Evolutionary conservation across 257 asterid species (phyloP), one percentile per base, ranked within the genome.

Genomic region (Rauvolfia tetraphylla): DNA sequence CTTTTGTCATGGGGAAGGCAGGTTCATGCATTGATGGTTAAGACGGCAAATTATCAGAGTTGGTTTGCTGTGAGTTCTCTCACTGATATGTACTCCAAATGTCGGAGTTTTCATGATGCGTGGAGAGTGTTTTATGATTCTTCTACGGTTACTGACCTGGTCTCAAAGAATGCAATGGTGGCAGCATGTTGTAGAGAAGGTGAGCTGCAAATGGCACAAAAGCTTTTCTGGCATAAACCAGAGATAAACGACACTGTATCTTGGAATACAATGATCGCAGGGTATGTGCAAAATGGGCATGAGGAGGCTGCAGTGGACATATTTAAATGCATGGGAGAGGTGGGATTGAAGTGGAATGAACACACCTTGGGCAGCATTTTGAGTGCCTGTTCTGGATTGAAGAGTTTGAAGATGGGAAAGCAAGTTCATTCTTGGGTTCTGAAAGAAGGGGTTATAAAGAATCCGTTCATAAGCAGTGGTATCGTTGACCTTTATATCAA

Each of bases 121-220:
- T 80, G 80, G 77, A 65, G 70, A 59, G 92, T 89, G 69, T 88
- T 91, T 76, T 66, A 82, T 61, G 86, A 79, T 59, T 72, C 77
- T 68, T 66, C 54, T 13, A 75, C 71, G 38, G 48, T 79, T 76
- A 80, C 81, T 74, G 99, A 95, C 83, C 76, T 79, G 56, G 97
- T 88, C 10, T 89, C 94, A 7, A 95, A 88, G 78, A 95, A 92
- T 71, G 86, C 98, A 14, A 78, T 91, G 86, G 38, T 92, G 72
- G 98, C 97, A 27, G 97, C 98, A 77, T 95, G 96, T 83, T 88
- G 86, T 74, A 85, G 97, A 83, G 94, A 89, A 81, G 97, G 97
- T 7, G 82, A 91, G n/a, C 27, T 92, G 68, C 90, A 91, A 68
- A 84, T 79, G 77, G 99, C 96, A 2, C 59, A 46, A 27, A 85